Base-by-base conservation (phyloP, 1,284 basidiomycete genomes). In the Austroboletus niveus region DNA sequence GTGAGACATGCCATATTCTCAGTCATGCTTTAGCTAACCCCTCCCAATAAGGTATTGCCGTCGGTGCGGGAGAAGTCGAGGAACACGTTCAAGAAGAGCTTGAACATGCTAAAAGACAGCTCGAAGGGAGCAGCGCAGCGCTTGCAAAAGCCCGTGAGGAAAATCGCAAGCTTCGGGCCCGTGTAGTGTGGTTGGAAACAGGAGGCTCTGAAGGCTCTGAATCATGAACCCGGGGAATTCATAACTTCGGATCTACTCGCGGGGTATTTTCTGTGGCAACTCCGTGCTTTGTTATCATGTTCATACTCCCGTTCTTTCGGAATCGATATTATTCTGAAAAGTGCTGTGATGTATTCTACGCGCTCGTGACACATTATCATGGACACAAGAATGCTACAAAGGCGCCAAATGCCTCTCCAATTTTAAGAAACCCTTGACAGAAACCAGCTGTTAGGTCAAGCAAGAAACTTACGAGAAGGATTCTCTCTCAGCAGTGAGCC, bases 1-100 rank as follows among this genome's bases (percentile, higher is more conserved):
- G 88, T 89, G 56, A 61, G 60, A 48, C n/a, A 15, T 35, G 36
- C 15, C 12, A 34, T 47, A 44, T 54, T 42, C 48, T 42, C 24
- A 20, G 27, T 12, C 44, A 8, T 45, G 14, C 30, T 12, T 45
- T 20, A 5, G 35, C 46, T 57, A 50, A 56, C 53, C 29, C 42
- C 27, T 34, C 56, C 44, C 46, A 53, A 56, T 36, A 48, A 89
- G 87, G 87, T 35, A 77, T 89, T 43, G 81, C 87, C 3, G 79
- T 89, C 24, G 84, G 86, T n/a, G 81, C 84, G 0, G 84, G 80
- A n/a, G 86, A 88, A 60, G 55, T 89, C 6, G 76, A 78, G 52
- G 85, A 86, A 61, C 76, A 79, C 48, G 69, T 71, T 3, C 64
- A 66, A 8, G 73, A 76, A 53, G 71, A 75, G 41, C 72, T 88